These are phyloP conservation scores for Yamadazyma trypodendri DNA, from an alignment of 1,139 yeast genomes.

Conservation along the genomic window DNA sequence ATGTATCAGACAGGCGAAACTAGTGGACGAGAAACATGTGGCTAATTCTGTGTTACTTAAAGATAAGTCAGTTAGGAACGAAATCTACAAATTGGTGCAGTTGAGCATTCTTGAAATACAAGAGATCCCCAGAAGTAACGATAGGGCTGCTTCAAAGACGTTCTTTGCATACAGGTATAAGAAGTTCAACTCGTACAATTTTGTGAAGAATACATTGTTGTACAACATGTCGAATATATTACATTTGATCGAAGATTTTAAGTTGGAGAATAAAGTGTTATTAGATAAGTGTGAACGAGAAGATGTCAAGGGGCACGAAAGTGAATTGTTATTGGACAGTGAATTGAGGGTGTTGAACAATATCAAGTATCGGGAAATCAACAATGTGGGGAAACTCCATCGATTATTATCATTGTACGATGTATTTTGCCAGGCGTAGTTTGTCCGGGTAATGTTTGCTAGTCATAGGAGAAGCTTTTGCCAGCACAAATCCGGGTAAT, in stretches of 20 bases:
- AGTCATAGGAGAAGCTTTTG: too few species aligned
- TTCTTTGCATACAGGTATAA: constrained; percentile 79
- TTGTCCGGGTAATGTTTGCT: neutral
- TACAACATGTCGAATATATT: constrained; percentile 60
- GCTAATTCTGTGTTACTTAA: constrained; percentile 73
- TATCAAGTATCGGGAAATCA: constrained; percentile 57
- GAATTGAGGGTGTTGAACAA: constrained; percentile 71
- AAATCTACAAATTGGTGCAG: constrained; percentile 53
- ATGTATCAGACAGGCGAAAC: constrained; percentile 62
- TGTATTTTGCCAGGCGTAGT: constrained; percentile 7
- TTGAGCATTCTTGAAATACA: constrained; percentile 71
- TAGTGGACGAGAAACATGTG: constrained; percentile 84
- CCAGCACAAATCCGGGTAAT: too few species aligned
- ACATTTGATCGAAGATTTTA: constrained; percentile 54
- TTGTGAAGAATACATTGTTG: constrained; percentile 30
- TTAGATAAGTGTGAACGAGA: constrained; percentile 82
- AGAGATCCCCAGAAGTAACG: constrained; percentile 90
- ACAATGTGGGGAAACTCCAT: constrained; percentile 51
- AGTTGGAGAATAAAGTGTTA: constrained; percentile 62
- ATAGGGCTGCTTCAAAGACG: constrained; percentile 88
- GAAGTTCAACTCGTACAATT: constrained; percentile 59
- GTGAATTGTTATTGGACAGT: constrained; percentile 66
- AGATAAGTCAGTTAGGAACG: constrained; percentile 72
- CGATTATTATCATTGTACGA: constrained; percentile 47
- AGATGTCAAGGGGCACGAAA: constrained; percentile 84